Conservation (phyloP, 768 basidiomycete species). For the Pulveroboletus sp. region DNA sequence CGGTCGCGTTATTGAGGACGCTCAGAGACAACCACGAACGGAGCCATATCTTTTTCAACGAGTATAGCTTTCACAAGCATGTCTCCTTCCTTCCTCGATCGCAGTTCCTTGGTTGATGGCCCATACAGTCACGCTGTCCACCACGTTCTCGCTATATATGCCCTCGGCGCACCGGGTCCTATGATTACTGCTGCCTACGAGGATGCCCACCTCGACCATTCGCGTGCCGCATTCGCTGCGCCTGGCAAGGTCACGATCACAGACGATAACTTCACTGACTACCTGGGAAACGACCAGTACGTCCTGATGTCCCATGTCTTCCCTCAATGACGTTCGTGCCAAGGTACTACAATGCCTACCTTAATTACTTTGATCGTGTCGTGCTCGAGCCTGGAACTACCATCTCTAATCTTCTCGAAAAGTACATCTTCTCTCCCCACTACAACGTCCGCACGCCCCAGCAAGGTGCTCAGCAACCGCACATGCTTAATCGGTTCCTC, state of each 20-base stretch:
- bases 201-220: slow-evolving; percentile 35
- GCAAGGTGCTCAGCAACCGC: slow-evolving; percentile 36
- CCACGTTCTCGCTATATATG: slow-evolving; percentile 54
- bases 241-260: slow-evolving; percentile 24
- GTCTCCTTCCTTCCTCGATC: background rate
- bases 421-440: slow-evolving; percentile 52
- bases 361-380: slow-evolving; percentile 28
- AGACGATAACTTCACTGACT: slow-evolving; percentile 19
- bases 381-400: slow-evolving; percentile 26
- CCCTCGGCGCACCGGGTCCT: slow-evolving; percentile 47
- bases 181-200: slow-evolving; percentile 41
- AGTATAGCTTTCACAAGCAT: slow-evolving; percentile 31
- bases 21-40: slow-evolving; percentile 50
- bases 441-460: slow-evolving; percentile 39
- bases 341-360: slow-evolving; percentile 32
- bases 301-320: background rate
- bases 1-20: slow-evolving; percentile 33
- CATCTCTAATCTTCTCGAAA: slow-evolving; percentile 46
- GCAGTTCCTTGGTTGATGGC: background rate
- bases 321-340: background rate
- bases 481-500: slow-evolving; percentile 57
- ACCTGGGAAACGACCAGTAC: slow-evolving; percentile 31
- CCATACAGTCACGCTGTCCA: slow-evolving; percentile 52
- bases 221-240: slow-evolving; percentile 31
- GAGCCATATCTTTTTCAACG: slow-evolving; percentile 53